phyloP scores from a whole-genome alignment of 116 monocot genomes.

The Trichopus zeylanicus region DNA sequence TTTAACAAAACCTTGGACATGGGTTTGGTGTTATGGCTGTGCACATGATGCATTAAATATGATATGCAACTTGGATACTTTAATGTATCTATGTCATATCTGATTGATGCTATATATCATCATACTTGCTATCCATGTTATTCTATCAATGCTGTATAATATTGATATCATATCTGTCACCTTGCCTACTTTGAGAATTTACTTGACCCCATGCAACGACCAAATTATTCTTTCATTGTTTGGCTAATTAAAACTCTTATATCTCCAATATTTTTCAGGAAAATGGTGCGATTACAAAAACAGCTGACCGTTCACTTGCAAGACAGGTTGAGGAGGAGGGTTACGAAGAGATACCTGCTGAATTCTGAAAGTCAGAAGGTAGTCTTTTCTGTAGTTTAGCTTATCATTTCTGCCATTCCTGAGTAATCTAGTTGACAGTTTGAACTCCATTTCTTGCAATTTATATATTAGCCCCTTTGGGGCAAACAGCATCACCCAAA shows the following conservation, averaged over 20 bases:
- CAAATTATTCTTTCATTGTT: not conserved
- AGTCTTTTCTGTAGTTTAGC: not conserved
- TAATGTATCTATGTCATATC: too few species aligned
- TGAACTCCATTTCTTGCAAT: too few species aligned
- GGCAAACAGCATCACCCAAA: too few species aligned
- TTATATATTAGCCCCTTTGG: too few species aligned
- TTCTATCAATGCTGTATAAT: not conserved
- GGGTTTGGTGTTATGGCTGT: too few species aligned
- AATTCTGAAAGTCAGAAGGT: not conserved
- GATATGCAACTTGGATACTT: not conserved
- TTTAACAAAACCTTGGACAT: not conserved
- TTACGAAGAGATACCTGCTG: constrained; percentile 42
- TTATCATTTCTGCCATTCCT: too few species aligned
- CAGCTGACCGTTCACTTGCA: constrained; percentile 72
- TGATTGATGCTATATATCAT: not conserved
- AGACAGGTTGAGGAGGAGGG: constrained; percentile 74
- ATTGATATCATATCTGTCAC: not conserved
- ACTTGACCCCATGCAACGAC: not conserved
- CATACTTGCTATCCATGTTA: not conserved
- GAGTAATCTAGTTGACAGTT: too few species aligned
- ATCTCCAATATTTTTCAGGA: constrained; percentile 38
- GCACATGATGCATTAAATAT: too few species aligned
- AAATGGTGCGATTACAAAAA: constrained; percentile 68
- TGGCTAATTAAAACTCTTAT: not conserved
- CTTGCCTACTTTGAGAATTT: not conserved